Evolutionary conservation across 2,329 filamentous ascomycete species (phyloP), one percentile per base, ranked within the genome.

Genomic region (Colletotrichum falcatum): DNA sequence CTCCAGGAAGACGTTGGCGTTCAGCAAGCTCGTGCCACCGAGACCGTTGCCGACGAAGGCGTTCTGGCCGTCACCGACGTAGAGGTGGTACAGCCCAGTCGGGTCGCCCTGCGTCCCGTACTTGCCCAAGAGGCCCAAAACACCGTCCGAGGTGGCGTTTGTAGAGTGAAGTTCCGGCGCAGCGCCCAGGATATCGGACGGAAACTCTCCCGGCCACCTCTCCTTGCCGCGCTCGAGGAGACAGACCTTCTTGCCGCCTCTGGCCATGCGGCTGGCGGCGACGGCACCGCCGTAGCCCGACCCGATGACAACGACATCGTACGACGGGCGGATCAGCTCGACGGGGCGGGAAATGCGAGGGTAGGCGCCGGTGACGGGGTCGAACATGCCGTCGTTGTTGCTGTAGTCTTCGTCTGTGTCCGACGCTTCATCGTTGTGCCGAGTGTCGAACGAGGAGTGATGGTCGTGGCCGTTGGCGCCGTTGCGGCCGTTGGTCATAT

Each of bases 1-100:
- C 73, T 87, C 83, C 18, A 92, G 79, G 74, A 90, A 92, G 1
- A 92, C 87, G 74, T 92, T 91, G 16, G 90, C 89, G 71, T 92
- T 92, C 35, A 92, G 84, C 26, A 92, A 77, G 76, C 88, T 91
- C 1, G 89, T 90, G 5, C 90, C 90, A 11, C 90, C 90, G n/a
- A 92, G 86, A 1, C 81, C 81, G 73, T 79, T 80, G 51, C 76
- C 81, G 18, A 78, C 73, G 42, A 83, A 81, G 0, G 82, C 81
- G 74, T 85, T 83, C 70, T 85, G 83, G 1, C 83, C 84, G 51
- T 84, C 78, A 0, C 84, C 83, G 23, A 82, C 75, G 6, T 82
- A 76, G 28, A 84, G 76, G 68, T 85, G 83, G 70, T 84, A 86
- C 12, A 86, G 74, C 1, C 81, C 81, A 0, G 81, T 85, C 5